Conservation (phyloP, 2,329 filamentous ascomycete species). For the Clonostachys chloroleuca region DNA sequence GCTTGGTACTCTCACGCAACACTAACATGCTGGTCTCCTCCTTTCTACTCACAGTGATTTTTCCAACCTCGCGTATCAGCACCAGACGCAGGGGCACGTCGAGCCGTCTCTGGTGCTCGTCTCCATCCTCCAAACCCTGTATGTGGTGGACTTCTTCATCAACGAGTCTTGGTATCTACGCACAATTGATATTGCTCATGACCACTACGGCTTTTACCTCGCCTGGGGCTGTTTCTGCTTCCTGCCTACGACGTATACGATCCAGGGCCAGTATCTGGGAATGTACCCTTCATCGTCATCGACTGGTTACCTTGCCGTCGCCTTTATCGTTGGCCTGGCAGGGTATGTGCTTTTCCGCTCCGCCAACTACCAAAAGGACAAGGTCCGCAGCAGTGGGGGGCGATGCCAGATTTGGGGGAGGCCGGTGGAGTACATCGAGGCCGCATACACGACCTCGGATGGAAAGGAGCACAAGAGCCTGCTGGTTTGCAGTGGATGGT, state of each 20-base stretch:
- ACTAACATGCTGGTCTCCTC: too few relatives aligned
- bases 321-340: constrained; percentile 9
- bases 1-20: constrained; percentile 8
- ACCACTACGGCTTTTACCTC: constrained; percentile 38
- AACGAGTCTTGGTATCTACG: constrained; percentile 44
- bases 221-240: constrained; percentile 39
- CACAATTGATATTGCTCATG: constrained; percentile 37
- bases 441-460: constrained; percentile 32
- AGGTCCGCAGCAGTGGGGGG: constrained; percentile 28
- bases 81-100: constrained; percentile 31
- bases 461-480: constrained; percentile 27
- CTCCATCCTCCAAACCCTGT: constrained; percentile 34
- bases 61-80: constrained; percentile 28
- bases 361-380: constrained; percentile 39
- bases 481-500: constrained; percentile 19
- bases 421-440: constrained; percentile 27
- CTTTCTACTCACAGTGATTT: constrained; percentile 8
- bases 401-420: constrained; percentile 36
- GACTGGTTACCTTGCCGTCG: constrained; percentile 12
- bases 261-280: constrained; percentile 41
- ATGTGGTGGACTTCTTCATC: constrained; percentile 42
- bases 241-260: constrained; percentile 38
- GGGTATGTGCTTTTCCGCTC: constrained; percentile 38
- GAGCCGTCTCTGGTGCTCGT: constrained; percentile 29
- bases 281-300: constrained; percentile 26